A percentile compares a stretch with the other conserved stretches of the same genome.
Evolutionary conservation across 2,329 filamentous ascomycete genomes (phyloP).

Genomic region (Fusarium gaditjirri): DNA sequence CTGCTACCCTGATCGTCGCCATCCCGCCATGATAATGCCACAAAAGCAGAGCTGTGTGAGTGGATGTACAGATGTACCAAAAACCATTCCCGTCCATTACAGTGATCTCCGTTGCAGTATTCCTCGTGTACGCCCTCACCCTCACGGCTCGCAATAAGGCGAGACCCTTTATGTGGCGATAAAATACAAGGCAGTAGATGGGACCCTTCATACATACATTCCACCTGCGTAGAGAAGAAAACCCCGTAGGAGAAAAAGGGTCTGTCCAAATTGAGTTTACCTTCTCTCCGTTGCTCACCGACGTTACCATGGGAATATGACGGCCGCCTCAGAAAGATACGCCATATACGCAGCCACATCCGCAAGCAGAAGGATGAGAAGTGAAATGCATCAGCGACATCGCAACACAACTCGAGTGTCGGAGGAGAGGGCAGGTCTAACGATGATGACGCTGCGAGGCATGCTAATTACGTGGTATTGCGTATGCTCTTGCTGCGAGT

Average conservation of each 20-base stretch:
- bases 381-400: not conserved
- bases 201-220: conserved; percentile 38
- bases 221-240: not conserved
- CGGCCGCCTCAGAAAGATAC: conserved; percentile 2
- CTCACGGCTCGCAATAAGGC: not conserved
- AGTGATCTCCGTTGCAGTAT: conserved; percentile 27
- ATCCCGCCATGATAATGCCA: conserved; percentile 23
- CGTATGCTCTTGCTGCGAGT: conserved; percentile 24
- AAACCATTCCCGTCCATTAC: not conserved
- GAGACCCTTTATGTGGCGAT: conserved; percentile 27
- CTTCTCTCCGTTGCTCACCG: conserved; percentile 20
- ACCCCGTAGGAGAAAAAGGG: not conserved
- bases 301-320: conserved; percentile 20
- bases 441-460: conserved; percentile 25
- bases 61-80: conserved; percentile 1
- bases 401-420: not conserved
- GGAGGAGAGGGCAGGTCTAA: not conserved
- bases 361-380: conserved; percentile 12
- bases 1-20: conserved; percentile 30
- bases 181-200: conserved; percentile 1
- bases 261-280: conserved; percentile 1
- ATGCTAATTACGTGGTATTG: conserved; percentile 22
- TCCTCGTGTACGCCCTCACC: conserved; percentile 19
- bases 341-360: conserved; percentile 30
- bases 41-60: conserved; percentile 5